phyloP scores from a whole-genome alignment of 192 early-diverging fungal genomes.

The Coemansia sp. region DNA sequence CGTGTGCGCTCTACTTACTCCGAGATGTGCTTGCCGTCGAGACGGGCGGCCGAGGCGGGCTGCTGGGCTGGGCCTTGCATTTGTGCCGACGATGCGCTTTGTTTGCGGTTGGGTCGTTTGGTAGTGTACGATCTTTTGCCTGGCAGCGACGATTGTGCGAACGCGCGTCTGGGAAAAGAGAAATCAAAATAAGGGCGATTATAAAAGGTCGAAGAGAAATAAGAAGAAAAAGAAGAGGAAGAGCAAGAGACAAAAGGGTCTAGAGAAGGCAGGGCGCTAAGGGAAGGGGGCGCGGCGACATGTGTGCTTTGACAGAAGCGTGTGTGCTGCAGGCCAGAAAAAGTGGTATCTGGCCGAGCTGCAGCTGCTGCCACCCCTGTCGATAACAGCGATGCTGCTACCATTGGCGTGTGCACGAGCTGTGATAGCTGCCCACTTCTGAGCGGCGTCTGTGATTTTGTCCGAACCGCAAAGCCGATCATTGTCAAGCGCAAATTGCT shows the following conservation, averaged over 20 bases:
- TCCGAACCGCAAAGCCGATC: not conserved
- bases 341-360: not conserved
- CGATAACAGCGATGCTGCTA: not conserved
- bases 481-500: not conserved
- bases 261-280: not conserved
- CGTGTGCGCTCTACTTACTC: too few species aligned
- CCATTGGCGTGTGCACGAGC: not conserved
- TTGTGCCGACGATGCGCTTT: not conserved
- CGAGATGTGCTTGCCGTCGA: slow-evolving; percentile 9
- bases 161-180: not conserved
- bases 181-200: not conserved
- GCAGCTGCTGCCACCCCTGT: not conserved
- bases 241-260: not conserved
- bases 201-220: too few species aligned
- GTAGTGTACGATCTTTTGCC: not conserved
- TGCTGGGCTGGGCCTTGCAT: not conserved
- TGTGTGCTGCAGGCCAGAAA: too few species aligned
- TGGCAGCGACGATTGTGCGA: not conserved
- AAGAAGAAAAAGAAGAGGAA: not conserved
- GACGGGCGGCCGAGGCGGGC: not conserved
- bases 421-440: too few species aligned
- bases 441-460: slow-evolving; percentile 1
- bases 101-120: not conserved
- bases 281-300: not conserved
- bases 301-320: not conserved